Evolutionary conservation across 352 stramenopile genomes (phyloP).

Genomic region (Peronospora belbahrii): DNA sequence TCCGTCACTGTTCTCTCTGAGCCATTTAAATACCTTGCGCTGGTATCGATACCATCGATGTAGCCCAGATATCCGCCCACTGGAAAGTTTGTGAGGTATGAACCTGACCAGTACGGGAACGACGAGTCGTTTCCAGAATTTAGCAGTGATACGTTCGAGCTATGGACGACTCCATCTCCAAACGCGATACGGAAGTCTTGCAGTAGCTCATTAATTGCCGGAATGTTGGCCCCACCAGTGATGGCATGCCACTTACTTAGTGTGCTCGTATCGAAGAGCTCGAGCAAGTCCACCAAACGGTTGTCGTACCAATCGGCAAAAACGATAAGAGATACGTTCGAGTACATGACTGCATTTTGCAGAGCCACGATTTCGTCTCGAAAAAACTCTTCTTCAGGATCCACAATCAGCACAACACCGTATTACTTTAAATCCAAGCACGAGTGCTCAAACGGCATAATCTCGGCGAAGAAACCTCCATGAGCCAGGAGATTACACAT

Average conservation of each 20-base stretch:
- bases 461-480: constrained; percentile 70
- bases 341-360: constrained; percentile 49
- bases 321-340: constrained; percentile 61
- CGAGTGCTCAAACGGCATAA: constrained; percentile 71
- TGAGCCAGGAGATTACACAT: constrained; percentile 65
- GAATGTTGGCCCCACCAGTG: constrained; percentile 69
- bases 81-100: constrained; percentile 58
- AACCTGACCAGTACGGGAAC: constrained; percentile 60
- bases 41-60: constrained; percentile 51
- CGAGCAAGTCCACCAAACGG: constrained; percentile 42
- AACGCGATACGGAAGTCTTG: constrained; percentile 62
- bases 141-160: constrained; percentile 36
- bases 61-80: constrained; percentile 56
- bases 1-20: constrained; percentile 24
- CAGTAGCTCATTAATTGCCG: constrained; percentile 60
- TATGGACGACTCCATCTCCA: constrained; percentile 48
- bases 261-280: constrained; percentile 80
- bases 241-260: constrained; percentile 73
- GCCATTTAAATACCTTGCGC: constrained; percentile 40
- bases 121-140: constrained; percentile 16
- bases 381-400: constrained; percentile 79
- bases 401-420: constrained; percentile 69
- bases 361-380: constrained; percentile 52
- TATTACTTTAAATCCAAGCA: constrained; percentile 65
- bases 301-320: constrained; percentile 81